Evolutionary conservation across 179 eudicot genomes (phyloP).

Genomic region (Gypsophila paniculata): DNA sequence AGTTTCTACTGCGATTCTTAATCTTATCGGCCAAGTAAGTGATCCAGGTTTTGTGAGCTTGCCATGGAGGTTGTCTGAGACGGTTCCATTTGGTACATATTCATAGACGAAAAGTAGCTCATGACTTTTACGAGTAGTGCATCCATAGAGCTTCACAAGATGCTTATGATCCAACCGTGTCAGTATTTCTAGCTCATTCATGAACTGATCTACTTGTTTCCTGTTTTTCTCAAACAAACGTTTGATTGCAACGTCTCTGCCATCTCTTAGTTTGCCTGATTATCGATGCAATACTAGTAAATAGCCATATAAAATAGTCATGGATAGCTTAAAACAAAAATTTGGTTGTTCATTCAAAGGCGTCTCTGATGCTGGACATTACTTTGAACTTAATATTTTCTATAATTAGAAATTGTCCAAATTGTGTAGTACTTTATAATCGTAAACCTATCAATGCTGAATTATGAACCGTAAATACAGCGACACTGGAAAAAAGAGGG

Average conservation of each 20-base stretch:
- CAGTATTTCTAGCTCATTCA: conserved; percentile 29
- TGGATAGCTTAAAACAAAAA: too few species aligned
- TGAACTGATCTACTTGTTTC: conserved; percentile 24
- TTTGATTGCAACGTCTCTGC: conserved; percentile 28
- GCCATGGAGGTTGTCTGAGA: conserved; percentile 23
- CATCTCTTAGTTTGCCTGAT: conserved; percentile 24
- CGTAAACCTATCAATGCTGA: too few species aligned
- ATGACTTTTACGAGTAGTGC: conserved; percentile 22
- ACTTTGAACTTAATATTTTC: too few species aligned
- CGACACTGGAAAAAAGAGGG: not conserved
- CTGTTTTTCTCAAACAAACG: conserved; percentile 25
- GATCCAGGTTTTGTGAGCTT: not conserved
- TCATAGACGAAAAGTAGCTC: conserved; percentile 23
- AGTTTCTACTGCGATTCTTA: conserved; percentile 20
- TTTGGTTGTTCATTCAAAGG: too few species aligned
- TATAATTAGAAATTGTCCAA: not conserved
- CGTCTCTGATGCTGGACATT: too few species aligned
- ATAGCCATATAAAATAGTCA: too few species aligned
- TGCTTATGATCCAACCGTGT: conserved; percentile 21
- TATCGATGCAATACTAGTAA: not conserved
- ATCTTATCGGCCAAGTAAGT: conserved; percentile 16
- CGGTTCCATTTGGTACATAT: conserved; percentile 22
- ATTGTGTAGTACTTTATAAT: too few species aligned
- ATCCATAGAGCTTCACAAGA: conserved; percentile 28
- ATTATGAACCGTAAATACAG: too few species aligned